Base-by-base conservation (phyloP, 805 yeast genomes). In the Kockiozyma suomiensis region DNA sequence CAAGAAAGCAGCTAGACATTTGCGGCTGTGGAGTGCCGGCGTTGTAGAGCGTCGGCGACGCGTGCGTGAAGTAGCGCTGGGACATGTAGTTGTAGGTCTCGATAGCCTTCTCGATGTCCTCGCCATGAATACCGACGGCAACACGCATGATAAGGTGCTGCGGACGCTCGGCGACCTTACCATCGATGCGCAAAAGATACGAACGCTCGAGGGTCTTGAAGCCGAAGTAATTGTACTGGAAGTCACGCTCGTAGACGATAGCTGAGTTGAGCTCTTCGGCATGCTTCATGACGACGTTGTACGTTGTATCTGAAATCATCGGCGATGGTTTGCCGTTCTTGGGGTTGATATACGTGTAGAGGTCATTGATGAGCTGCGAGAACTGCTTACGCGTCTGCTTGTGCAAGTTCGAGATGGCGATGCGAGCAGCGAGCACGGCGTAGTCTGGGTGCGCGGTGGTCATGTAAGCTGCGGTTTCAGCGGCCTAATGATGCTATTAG, bases 401-500 rank as follows among this genome's bases (percentile, higher is more conserved):
- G 79, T 93, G 97, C 72, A 94, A 81, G 74, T 90, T 90, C 43
- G 97, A 89, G 56, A 94, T 86, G 21, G 98, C 97, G 62, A 93
- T 87, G 78, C 99, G 86, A 37, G 98, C 97, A 56, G 97, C 65
- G 28, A 69, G 81, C 45, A 86, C 85, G 28, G 97, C 97, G 70
- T 93, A 92, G 77, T 94, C 98, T n/a, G 98, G 98, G 75, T 93
- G 98, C 64, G 89, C 83, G 12, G 98, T 93, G 60, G 97, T 91
- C 97, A 94, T 90, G 72, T 87, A 88, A 45, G 98, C 98, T 59
- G 97, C 96, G 38, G 97, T 91, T 76, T 94, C 99, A 46, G 98
- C 97, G 50, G 98, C 92, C 58, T 65, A 6, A 2, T 1, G 15
- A 25, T 41, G 28, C 10, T 32, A 70, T 59, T 15, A 59, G 58